phyloP scores from a whole-genome alignment of 805 yeast genomes.

The Kodamaea leandrae region DNA sequence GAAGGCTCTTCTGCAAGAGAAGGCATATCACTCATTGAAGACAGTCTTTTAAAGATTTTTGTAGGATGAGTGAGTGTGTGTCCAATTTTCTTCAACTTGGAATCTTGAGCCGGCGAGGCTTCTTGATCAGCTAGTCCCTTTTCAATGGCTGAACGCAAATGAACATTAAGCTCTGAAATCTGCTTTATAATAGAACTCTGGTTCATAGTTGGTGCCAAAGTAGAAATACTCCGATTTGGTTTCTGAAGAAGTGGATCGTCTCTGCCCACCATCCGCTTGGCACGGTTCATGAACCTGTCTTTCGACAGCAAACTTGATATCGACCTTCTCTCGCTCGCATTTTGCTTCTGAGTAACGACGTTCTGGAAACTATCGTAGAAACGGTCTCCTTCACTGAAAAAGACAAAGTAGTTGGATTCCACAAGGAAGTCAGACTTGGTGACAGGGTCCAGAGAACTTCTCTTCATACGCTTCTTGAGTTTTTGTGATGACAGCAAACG shows the following conservation, averaged over 20 bases:
- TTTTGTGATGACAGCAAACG: conserved; percentile 7
- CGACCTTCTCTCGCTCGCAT: conserved; percentile 5
- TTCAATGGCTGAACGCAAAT: conserved; percentile 4
- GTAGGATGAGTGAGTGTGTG: conserved; percentile 18
- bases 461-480: conserved; percentile 9
- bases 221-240: conserved; percentile 14
- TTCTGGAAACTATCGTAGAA: conserved; percentile 41
- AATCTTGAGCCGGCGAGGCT: conserved; percentile 1
- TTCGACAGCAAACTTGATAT: conserved; percentile 2
- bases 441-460: neutral
- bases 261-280: conserved; percentile 12
- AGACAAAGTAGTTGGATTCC: conserved; percentile 71
- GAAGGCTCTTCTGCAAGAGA: neutral
- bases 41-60: conserved; percentile 16
- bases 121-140: neutral
- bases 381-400: conserved; percentile 50
- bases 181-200: conserved; percentile 16
- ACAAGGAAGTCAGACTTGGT: conserved; percentile 39
- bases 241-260: neutral
- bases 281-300: conserved; percentile 7
- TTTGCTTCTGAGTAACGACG: conserved; percentile 17
- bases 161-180: conserved; percentile 12
- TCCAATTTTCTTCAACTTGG: conserved; percentile 20
- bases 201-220: conserved; percentile 12
- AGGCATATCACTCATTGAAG: conserved; percentile 1